phyloP scores from a whole-genome alignment of 441 rosid genomes.

The Populus hybrid region DNA sequence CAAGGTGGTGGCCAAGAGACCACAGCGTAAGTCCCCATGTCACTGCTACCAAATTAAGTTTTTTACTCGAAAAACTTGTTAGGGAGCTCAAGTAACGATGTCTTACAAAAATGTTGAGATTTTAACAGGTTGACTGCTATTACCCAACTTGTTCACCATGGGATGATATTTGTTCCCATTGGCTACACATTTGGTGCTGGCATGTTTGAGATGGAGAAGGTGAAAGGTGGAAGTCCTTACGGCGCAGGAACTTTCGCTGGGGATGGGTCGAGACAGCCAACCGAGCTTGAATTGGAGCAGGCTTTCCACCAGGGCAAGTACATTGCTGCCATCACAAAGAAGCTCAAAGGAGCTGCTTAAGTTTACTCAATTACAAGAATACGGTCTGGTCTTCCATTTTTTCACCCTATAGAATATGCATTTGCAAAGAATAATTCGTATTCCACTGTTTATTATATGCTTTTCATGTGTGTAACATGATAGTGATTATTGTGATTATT shows the following conservation, averaged over 20 bases:
- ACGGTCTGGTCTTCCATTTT: conserved; percentile 15
- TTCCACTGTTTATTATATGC: conserved; percentile 15
- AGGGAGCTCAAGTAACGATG: background rate
- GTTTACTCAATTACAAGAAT: conserved; percentile 12
- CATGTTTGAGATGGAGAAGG: conserved; percentile 89
- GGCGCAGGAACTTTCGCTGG: conserved; percentile 95
- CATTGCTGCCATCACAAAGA: conserved; percentile 76
- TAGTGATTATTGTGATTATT: conserved; percentile 26
- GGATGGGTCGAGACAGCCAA: conserved; percentile 79
- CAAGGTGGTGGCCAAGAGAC: conserved; percentile 99
- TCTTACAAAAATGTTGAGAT: conserved; percentile 7
- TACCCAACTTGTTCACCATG: conserved; percentile 95
- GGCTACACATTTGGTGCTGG: conserved; percentile 98
- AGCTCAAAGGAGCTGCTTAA: conserved; percentile 67
- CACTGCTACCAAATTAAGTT: background rate
- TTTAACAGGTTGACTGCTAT: conserved; percentile 77
- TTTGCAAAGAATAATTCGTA: conserved; percentile 28
- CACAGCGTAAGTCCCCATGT: conserved; percentile 60
- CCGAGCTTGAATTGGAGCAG: conserved; percentile 72
- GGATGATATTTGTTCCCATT: conserved; percentile 89
- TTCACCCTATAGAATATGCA: conserved; percentile 7
- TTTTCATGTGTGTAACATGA: conserved; percentile 22
- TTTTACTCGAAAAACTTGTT: background rate
- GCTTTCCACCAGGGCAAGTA: conserved; percentile 97
- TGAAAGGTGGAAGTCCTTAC: conserved; percentile 94